Percentiles rank a stretch among this genome's conserved stretches.
Evolutionary conservation across 192 early-diverging fungal genomes (phyloP).

Genomic region (Pilobolus umbonatus): DNA sequence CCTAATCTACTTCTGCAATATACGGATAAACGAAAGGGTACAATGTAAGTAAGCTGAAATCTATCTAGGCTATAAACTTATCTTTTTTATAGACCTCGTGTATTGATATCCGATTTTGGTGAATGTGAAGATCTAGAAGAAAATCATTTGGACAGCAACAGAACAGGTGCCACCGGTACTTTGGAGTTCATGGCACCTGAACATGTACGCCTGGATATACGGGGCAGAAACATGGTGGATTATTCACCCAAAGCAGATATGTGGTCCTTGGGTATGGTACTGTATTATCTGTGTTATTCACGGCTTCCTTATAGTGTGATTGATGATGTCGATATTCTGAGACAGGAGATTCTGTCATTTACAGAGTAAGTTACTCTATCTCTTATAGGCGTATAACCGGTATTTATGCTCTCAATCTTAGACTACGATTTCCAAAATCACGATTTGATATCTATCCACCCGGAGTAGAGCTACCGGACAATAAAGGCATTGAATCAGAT

Average conservation of each 20-base stretch:
- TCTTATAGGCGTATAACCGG: neutral
- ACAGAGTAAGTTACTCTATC: conserved; percentile 29
- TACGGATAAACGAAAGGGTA: conserved; percentile 22
- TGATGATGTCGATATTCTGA: conserved; percentile 86
- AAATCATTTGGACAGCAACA: conserved; percentile 51
- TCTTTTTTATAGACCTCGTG: conserved; percentile 54
- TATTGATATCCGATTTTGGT: conserved; percentile 95
- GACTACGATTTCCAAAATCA: conserved; percentile 36
- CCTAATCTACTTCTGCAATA: conserved; percentile 87
- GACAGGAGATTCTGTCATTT: conserved; percentile 73
- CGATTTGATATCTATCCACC: conserved; percentile 6
- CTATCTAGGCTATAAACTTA: neutral
- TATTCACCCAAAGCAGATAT: conserved; percentile 88
- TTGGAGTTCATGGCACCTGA: conserved; percentile 94
- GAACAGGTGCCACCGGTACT: conserved; percentile 93
- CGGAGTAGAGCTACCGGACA: neutral
- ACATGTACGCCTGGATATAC: conserved; percentile 38
- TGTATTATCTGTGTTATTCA: conserved; percentile 89
- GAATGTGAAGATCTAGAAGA: conserved; percentile 89
- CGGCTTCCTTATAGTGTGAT: conserved; percentile 76
- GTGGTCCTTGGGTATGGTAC: conserved; percentile 93
- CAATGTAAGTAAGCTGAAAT: neutral
- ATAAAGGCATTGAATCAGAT: conserved; percentile 15
- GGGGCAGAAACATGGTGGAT: conserved; percentile 67
- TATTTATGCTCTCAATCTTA: neutral